These are phyloP conservation scores for Trichoderma pleuroti DNA, from an alignment of 2,329 filamentous ascomycete species.

Conservation along the genomic window DNA sequence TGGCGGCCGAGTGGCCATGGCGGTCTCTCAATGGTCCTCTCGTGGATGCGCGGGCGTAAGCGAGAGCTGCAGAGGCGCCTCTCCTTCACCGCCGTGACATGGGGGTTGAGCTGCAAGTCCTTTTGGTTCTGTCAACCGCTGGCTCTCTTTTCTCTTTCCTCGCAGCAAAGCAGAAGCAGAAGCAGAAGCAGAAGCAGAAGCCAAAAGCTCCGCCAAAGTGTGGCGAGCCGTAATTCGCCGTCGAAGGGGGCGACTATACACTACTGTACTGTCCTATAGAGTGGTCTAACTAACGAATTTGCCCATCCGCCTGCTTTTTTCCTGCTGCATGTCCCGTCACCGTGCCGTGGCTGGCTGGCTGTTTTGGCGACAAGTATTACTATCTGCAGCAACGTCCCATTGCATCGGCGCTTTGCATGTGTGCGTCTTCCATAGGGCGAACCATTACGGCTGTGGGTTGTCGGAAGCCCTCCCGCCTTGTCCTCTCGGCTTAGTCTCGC, in stretches of 20 bases:
- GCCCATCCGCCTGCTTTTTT: not conserved
- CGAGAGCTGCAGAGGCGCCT: not conserved
- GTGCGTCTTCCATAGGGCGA: conserved; percentile 17
- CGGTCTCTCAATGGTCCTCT: not conserved
- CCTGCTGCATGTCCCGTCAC: not conserved
- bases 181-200: not conserved
- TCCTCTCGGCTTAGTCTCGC: not conserved
- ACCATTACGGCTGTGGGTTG: conserved; percentile 8
- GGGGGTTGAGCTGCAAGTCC: not conserved
- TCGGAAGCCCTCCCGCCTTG: conserved; percentile 18
- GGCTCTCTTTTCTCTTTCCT: not conserved
- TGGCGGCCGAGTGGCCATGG: not conserved
- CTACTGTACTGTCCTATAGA: not conserved
- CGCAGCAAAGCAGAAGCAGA: not conserved
- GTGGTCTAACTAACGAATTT: not conserved
- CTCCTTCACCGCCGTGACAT: conserved; percentile 8
- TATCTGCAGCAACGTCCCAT: conserved; percentile 16
- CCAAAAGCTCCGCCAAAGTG: conserved; percentile 4
- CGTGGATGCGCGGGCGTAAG: not conserved
- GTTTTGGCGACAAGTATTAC: not conserved
- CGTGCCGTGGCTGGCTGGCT: not conserved
- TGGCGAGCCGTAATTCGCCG: conserved; percentile 19
- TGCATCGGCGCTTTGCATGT: conserved; percentile 11
- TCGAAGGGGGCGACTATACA: not conserved
- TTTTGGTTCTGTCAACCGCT: not conserved